Evolutionary conservation across 805 yeast genomes (phyloP).

Genomic region (Candida tibetensis): DNA sequence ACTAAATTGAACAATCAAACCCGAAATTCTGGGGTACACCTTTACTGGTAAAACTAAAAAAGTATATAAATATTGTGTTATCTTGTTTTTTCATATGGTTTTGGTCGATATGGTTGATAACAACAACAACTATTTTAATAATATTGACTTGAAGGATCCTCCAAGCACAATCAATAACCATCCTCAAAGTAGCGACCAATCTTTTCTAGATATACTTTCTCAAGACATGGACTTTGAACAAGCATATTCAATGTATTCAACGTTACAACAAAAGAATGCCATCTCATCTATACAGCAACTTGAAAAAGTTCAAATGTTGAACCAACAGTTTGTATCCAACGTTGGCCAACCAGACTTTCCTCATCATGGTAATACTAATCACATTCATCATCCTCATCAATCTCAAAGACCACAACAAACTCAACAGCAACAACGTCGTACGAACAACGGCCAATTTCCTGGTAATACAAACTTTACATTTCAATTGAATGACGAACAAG

Average conservation of each 20-base stretch:
- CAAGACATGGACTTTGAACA: constrained; percentile 46
- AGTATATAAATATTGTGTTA: not conserved
- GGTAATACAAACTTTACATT: constrained; percentile 7
- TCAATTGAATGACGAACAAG: constrained; percentile 1
- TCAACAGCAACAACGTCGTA: not conserved
- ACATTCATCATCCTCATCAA: not conserved
- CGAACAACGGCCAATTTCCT: constrained; percentile 2
- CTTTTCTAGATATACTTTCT: constrained; percentile 29
- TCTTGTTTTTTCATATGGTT: not conserved
- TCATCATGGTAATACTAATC: not conserved
- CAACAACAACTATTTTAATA: not conserved
- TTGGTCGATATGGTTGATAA: not conserved
- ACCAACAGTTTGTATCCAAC: constrained; percentile 18
- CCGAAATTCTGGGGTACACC: constrained; percentile 5
- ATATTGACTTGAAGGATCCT: not conserved
- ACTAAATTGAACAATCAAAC: constrained; percentile 1
- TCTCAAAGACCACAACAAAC: not conserved
- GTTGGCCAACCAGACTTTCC: constrained; percentile 1
- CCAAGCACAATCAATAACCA: not conserved
- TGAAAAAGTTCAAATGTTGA: constrained; percentile 35
- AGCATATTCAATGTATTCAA: constrained; percentile 40
- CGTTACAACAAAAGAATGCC: constrained; percentile 37
- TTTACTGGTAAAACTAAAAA: not conserved
- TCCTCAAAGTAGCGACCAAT: not conserved
- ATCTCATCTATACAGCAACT: constrained; percentile 34